Conservation (phyloP, 2,329 filamentous ascomycete genomes). For the Epichloe aotearoae region DNA sequence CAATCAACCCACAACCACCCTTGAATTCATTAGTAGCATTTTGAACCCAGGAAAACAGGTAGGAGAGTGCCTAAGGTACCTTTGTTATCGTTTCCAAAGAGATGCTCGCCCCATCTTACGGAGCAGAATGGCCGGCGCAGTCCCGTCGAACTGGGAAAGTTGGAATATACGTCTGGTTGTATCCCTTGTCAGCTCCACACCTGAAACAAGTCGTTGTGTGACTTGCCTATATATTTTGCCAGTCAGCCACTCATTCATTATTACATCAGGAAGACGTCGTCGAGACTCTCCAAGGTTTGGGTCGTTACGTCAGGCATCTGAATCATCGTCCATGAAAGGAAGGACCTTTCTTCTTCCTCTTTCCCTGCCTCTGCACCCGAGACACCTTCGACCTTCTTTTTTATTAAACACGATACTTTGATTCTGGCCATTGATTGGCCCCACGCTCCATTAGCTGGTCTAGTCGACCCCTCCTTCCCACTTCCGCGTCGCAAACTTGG, state of each 20-base stretch:
- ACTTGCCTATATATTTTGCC: not conserved
- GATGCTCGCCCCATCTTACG: not conserved
- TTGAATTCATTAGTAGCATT: too few species aligned
- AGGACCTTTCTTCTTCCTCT: too few species aligned
- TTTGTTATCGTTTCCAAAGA: too few species aligned
- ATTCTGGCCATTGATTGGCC: not conserved
- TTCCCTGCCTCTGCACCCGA: too few species aligned
- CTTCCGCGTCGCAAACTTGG: not conserved
- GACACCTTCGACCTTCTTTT: too few species aligned
- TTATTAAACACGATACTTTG: too few species aligned
- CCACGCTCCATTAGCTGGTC: not conserved
- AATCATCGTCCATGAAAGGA: not conserved
- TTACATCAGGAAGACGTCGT: conserved; percentile 4
- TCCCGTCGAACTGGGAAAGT: not conserved
- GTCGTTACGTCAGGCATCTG: not conserved
- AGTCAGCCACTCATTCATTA: not conserved
- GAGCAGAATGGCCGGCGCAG: not conserved
- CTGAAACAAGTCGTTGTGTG: not conserved
- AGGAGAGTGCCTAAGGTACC: too few species aligned
- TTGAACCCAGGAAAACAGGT: too few species aligned
- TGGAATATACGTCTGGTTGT: not conserved
- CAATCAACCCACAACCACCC: too few species aligned
- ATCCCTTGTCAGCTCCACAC: not conserved
- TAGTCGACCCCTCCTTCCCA: conserved; percentile 1
- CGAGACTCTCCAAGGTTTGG: not conserved